phyloP scores from a whole-genome alignment of 2,329 filamentous ascomycete genomes.

The Penicillium sp. region DNA sequence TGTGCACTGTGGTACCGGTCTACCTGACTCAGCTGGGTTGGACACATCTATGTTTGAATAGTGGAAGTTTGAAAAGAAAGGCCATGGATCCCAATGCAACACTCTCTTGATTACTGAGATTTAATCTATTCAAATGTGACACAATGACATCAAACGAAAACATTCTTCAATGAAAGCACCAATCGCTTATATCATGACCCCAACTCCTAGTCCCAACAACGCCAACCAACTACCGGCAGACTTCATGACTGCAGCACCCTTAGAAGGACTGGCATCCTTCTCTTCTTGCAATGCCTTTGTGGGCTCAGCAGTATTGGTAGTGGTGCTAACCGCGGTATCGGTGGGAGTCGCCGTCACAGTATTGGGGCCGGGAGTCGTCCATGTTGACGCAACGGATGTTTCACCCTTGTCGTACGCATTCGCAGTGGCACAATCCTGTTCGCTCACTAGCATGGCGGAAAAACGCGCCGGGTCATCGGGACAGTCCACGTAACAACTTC shows the following conservation, averaged over 20 bases:
- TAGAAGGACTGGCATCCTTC: neutral
- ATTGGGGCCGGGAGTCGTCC: constrained; percentile 6
- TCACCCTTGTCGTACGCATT: constrained; percentile 21
- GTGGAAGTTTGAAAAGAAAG: too few species aligned
- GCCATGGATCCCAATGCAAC: too few species aligned
- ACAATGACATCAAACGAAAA: neutral
- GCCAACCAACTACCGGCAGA: neutral
- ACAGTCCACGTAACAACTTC: constrained; percentile 22
- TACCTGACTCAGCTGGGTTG: too few species aligned
- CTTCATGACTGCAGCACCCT: neutral
- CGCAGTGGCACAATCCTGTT: constrained; percentile 19
- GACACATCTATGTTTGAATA: too few species aligned
- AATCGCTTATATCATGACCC: neutral
- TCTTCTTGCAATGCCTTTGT: neutral
- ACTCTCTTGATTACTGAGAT: too few species aligned
- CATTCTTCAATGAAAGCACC: neutral
- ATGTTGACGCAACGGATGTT: constrained; percentile 8
- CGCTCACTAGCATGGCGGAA: constrained; percentile 15
- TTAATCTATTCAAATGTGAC: too few species aligned
- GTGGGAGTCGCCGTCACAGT: neutral
- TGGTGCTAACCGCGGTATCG: neutral
- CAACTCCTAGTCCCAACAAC: neutral
- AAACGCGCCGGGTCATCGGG: constrained; percentile 14
- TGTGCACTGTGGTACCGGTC: too few species aligned
- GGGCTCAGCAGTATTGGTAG: neutral